Evolutionary conservation across 306 rosid genomes (phyloP).

Genomic region (Macrotyloma uniflorum): DNA sequence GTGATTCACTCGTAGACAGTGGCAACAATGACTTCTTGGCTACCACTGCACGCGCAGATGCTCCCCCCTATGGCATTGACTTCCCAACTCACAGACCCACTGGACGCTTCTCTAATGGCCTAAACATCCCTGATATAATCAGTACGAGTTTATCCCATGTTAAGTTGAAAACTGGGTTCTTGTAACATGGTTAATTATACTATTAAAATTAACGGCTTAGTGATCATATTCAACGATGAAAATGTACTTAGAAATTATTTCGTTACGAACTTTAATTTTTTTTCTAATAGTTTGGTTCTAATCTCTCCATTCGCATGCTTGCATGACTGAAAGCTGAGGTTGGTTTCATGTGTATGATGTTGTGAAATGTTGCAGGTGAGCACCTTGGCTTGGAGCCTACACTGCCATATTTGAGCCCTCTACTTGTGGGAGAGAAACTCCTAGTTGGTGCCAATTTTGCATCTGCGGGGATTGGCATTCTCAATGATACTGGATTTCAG

Average conservation of each 20-base stretch:
- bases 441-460: constrained; percentile 89
- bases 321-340: neutral
- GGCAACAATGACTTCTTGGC: constrained; percentile 88
- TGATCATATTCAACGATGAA: too few relatives aligned
- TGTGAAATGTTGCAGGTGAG: constrained; percentile 54
- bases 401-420: constrained; percentile 79
- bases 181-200: neutral
- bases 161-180: neutral
- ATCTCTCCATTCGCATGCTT: constrained; percentile 29
- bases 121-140: constrained; percentile 80
- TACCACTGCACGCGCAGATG: constrained; percentile 84
- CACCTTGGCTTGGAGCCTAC: constrained; percentile 65
- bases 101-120: constrained; percentile 95
- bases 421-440: constrained; percentile 53
- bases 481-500: constrained; percentile 80
- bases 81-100: constrained; percentile 69
- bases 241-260: too few relatives aligned
- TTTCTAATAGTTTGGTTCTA: neutral
- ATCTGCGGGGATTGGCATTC: constrained; percentile 87
- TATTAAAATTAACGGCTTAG: neutral
- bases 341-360: neutral
- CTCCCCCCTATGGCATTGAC: constrained; percentile 86
- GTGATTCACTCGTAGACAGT: constrained; percentile 88
- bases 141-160: constrained; percentile 40
- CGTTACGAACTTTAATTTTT: neutral